Base-by-base conservation (phyloP, 108 stramenopile species). In the Skeletonema costatum region DNA sequence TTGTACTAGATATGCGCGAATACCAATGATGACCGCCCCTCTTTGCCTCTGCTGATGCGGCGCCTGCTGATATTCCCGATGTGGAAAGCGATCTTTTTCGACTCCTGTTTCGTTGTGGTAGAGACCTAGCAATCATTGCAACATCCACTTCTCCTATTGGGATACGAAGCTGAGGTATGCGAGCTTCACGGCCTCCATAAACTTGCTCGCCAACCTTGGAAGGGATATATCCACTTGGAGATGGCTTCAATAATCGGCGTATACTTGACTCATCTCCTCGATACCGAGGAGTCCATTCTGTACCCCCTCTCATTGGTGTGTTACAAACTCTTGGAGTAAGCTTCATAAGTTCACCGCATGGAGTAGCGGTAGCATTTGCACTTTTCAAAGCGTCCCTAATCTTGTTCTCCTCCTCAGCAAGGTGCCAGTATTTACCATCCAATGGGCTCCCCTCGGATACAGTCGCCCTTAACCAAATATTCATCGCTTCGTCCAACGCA, bases 401-500 rank as follows among this genome's bases (percentile, higher is more conserved):
- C 31, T 76, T 39, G 9, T 74, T 53, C 38, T 87, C 80, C 11
- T 83, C 75, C 16, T 42, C 61, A 0, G 50, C 62, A 41, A 89
- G 60, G 59, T 87, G 86, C 86, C 86, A 87, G 46, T 80, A 67
- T 50, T 77, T 71, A 4, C 71, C 76, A 32, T 69, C 62, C 25
- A 85, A 50, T 30, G 86, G 88, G 39, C 74, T 81, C 1, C 80
- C 83, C 16, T 73, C 79, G 16, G 35, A 33, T 31, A 60, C 56
- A 41, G 81, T 68, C 35, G 75, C 80, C 17, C 73, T 51, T 30
- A 78, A 71, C 88, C 88, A 88, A n/a, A 62, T 0, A 16, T 71
- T 39, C 5, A 87, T 53, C 2, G 85, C 85, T 38, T 77, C 77
- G 9, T 87, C 85, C 19, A 89, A 60, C 21, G 86, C 88, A 29